phyloP scores from a whole-genome alignment of 371 early-diverging fungal species.

The Umbelopsis sp. region DNA sequence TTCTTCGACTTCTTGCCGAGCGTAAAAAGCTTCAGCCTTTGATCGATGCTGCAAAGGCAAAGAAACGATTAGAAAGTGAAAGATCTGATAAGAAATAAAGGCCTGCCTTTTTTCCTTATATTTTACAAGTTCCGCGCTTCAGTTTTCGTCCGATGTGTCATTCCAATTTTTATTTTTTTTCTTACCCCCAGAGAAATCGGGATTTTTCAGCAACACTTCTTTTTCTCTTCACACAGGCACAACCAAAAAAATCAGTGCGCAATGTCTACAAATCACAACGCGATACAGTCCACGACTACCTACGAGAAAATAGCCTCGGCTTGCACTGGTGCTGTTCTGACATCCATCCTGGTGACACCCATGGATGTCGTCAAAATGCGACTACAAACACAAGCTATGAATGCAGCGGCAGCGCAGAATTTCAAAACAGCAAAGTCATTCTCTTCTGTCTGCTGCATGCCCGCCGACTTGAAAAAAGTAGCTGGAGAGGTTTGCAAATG shows the following conservation, averaged over 20 bases:
- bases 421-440: not conserved
- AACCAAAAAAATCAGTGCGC: not conserved
- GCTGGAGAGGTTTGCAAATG: conserved; percentile 17
- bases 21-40: conserved; percentile 58
- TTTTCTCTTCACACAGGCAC: not conserved
- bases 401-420: conserved; percentile 16
- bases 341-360: conserved; percentile 72
- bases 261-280: conserved; percentile 6
- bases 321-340: conserved; percentile 3
- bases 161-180: not conserved
- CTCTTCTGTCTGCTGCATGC: not conserved
- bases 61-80: conserved; percentile 30
- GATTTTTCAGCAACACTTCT: not conserved
- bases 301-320: conserved; percentile 14
- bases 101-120: not conserved
- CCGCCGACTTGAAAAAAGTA: conserved; percentile 21
- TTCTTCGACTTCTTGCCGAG: conserved; percentile 69
- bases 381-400: conserved; percentile 75
- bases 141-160: not conserved
- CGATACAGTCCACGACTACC: conserved; percentile 7
- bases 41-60: conserved; percentile 58
- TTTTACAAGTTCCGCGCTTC: not conserved
- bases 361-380: conserved; percentile 94
- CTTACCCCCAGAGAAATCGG: not conserved
- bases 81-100: conserved; percentile 6